Evolutionary conservation across 148 eudicot species (phyloP), one percentile per base, ranked within the genome.

Genomic region (Rhododendron vialii): DNA sequence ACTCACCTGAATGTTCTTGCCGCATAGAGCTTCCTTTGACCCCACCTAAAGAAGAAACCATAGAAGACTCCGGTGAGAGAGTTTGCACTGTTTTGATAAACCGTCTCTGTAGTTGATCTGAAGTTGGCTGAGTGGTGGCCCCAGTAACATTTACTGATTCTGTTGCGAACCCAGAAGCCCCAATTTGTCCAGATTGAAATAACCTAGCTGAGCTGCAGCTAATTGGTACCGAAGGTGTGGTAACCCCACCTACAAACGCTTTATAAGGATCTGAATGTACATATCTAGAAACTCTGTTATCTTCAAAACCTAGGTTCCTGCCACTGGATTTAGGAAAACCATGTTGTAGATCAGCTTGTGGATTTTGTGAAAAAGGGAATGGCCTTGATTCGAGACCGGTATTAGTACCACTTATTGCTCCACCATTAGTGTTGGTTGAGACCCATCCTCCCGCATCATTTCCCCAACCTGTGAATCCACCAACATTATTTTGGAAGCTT

Each of bases 1-100:
- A 55, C 85, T 84, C 61, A 90, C 91, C 90, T 75, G 86, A 75
- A 85, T 81, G 71, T 28, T 51, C 85, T 83, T 67, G 86, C 69
- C 18, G 59, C 35, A 28, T 20, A 41, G 89, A 55, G 81, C 83
- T 85, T 67, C 85, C 84, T 78, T 41, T 51, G 38, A 51, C 24
- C 67, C 80, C 30, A 10, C 9, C 53, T 77, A 43, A 83, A 83
- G 81, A 69, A 59, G 59, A 24, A 83, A 47, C 82, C 63, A 51
- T 15, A 18, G 55, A 80, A 80, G 85, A 80, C 50, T 76, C 82
- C 0, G 83, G 15, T 51, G 81, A 65, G 57, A 79, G 22, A 83
- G 82, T 88, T n/a, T 59, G 79, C 82, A 35, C 48, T 82, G 78
- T 67, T 82, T 50, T 43, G 48, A 36, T 83, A 79, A 22, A 35